Evolutionary conservation across 352 stramenopile species (phyloP).

Genomic region (Aphanomyces stellatus): DNA sequence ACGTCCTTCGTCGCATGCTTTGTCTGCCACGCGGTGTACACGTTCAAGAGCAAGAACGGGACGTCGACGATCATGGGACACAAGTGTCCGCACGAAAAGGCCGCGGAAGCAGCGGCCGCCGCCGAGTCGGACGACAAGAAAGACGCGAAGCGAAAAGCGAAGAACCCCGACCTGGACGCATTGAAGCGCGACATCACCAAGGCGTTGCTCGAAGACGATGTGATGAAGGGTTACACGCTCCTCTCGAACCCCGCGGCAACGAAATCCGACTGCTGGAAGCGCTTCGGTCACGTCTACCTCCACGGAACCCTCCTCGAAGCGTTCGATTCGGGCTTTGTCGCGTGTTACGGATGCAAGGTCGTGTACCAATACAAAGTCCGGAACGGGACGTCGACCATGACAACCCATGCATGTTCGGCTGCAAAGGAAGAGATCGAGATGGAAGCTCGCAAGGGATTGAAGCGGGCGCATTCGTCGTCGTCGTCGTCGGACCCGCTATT

Average conservation of each 20-base stretch:
- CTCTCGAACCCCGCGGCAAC: conserved; percentile 4
- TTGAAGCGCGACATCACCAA: conserved; percentile 16
- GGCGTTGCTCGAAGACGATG: not conserved
- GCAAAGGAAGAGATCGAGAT: not conserved
- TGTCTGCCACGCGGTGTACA: conserved; percentile 17
- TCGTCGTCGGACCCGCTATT: too few relatives aligned
- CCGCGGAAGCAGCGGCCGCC: too few relatives aligned
- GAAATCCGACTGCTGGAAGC: conserved; percentile 20
- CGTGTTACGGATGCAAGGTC: conserved; percentile 10
- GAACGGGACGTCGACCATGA: conserved; percentile 20
- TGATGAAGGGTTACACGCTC: conserved; percentile 4
- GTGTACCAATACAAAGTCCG: conserved; percentile 21
- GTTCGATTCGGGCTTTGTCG: conserved; percentile 16
- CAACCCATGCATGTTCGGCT: conserved; percentile 8
- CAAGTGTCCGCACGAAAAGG: conserved; percentile 9
- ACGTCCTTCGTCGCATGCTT: conserved; percentile 19
- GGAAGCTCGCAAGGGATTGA: not conserved
- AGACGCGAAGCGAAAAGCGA: conserved; percentile 2
- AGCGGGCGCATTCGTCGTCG: not conserved
- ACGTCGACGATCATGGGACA: conserved; percentile 21
- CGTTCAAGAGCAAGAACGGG: conserved; percentile 21
- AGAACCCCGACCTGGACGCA: conserved; percentile 16
- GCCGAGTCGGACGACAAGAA: not conserved
- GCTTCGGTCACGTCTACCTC: conserved; percentile 13
- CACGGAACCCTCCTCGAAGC: conserved; percentile 2